Evolutionary conservation across 257 asterid species (phyloP), one percentile per base, ranked within the genome.

Genomic region (Verbena officinalis): DNA sequence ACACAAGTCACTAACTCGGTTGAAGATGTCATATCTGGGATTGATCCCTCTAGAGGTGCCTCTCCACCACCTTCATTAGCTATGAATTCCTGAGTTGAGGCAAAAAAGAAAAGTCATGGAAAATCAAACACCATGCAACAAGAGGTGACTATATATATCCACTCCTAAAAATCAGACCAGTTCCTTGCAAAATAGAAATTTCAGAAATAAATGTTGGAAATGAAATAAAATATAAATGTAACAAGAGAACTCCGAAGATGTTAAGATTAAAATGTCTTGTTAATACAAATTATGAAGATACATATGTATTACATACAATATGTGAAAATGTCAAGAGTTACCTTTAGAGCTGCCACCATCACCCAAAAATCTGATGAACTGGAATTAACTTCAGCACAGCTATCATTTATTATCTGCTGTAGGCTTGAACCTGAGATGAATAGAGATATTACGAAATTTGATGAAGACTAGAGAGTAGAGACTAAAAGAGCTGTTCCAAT

Each of bases 11-110:
- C 95, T 84, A 59, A 94, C 99, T 94, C 99, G 0, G 99, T 90
- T 7, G 97, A 90, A 70, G 99, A 90, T 56, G 97, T 91, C 99
- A 94, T 94, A 71, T 94, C 99, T 12, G 99, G 97, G 76, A 94
- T 90, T 55, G 96, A 77, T 68, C 97, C 99, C 76, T 94, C 99
- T 23, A 94, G 87, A 65, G 99, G 96, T 68, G 89, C 89, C 84
- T 86, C 99, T 50, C 97, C 96, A 20, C 78, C 85, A 57, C 99
- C 97, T 90, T 94, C 97, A 71, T 79, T 86, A 62, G 84, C 79
- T 38, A 90, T 82, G 70, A 94, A 94, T 68, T 84, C 96, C 99
- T 94, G 83, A 69, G 69, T 14, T 36, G 64, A 24, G 30, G 55
- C 62, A 69, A 50, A 59, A 68, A 13, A 40, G 44, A 43, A n/a